These are phyloP conservation scores for Botrytis pseudocinerea DNA, from an alignment of 2,329 filamentous ascomycete species.

Conservation along the genomic window DNA sequence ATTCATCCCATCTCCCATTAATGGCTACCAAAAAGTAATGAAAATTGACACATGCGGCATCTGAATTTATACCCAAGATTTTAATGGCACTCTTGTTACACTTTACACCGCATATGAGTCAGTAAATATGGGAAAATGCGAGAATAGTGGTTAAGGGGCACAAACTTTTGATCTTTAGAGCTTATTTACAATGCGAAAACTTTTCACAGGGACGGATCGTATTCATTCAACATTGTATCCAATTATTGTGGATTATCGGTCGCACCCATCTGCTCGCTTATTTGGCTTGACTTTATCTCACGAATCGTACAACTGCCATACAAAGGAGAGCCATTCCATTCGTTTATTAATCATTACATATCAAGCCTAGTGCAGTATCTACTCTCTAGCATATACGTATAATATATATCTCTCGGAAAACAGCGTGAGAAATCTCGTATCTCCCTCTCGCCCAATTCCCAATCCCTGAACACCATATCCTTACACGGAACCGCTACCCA, in stretches of 20 bases:
- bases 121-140: background rate
- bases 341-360: background rate
- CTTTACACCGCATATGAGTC: background rate
- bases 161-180: background rate
- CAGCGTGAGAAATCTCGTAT: constrained; percentile 21
- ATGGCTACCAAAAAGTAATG: background rate
- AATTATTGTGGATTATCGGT: background rate
- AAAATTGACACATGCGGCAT: background rate
- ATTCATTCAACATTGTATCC: background rate
- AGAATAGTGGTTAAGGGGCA: constrained; percentile 3
- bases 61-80: constrained; percentile 2
- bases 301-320: background rate
- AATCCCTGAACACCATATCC: background rate
- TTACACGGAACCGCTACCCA: constrained; percentile 10
- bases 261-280: constrained; percentile 4
- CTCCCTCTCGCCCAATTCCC: constrained; percentile 1
- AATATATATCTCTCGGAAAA: constrained; percentile 7
- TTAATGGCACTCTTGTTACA: background rate
- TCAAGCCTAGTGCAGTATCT: background rate
- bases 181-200: background rate
- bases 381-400: background rate
- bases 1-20: constrained; percentile 10
- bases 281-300: background rate
- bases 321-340: background rate
- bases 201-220: constrained; percentile 9